These are phyloP conservation scores for Albugo candida DNA, from an alignment of 352 stramenopile genomes.

Conservation along the genomic window DNA sequence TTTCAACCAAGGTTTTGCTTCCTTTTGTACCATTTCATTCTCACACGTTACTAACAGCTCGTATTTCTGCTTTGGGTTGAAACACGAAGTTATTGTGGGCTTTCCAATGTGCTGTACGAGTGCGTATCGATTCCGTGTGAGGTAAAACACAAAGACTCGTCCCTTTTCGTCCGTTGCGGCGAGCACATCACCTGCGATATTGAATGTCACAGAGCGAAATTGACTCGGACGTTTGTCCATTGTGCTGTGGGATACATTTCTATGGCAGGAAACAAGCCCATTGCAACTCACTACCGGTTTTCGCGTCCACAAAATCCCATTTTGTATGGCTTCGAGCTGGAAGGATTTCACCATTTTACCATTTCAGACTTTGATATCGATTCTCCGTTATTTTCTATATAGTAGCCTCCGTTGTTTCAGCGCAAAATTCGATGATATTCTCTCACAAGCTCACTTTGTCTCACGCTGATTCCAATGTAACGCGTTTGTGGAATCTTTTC, in stretches of 20 bases:
- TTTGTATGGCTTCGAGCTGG: constrained; percentile 38
- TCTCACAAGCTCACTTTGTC: constrained; percentile 56
- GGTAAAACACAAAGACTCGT: constrained; percentile 63
- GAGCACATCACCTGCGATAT: constrained; percentile 33
- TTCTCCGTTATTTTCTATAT: too few relatives aligned
- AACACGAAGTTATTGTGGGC: constrained; percentile 37
- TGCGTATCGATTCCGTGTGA: constrained; percentile 48
- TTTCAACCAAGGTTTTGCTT: not conserved
- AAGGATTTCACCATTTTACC: constrained; percentile 39
- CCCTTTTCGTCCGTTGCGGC: constrained; percentile 56
- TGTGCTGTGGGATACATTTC: constrained; percentile 35
- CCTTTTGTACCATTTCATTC: constrained; percentile 32
- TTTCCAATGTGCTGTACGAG: constrained; percentile 49
- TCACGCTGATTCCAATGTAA: constrained; percentile 57
- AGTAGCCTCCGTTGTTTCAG: not conserved
- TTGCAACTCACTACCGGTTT: constrained; percentile 44
- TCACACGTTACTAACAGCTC: constrained; percentile 71
- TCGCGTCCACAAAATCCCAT: constrained; percentile 55
- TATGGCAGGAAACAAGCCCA: constrained; percentile 39
- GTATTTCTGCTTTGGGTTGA: constrained; percentile 38
- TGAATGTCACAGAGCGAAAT: constrained; percentile 56
- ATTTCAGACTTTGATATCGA: not conserved
- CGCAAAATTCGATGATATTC: constrained; percentile 26
- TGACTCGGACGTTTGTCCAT: constrained; percentile 23
- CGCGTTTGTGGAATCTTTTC: constrained; percentile 39